phyloP scores from a whole-genome alignment of 192 early-diverging fungal species.

The Backusella tuberculispora region DNA sequence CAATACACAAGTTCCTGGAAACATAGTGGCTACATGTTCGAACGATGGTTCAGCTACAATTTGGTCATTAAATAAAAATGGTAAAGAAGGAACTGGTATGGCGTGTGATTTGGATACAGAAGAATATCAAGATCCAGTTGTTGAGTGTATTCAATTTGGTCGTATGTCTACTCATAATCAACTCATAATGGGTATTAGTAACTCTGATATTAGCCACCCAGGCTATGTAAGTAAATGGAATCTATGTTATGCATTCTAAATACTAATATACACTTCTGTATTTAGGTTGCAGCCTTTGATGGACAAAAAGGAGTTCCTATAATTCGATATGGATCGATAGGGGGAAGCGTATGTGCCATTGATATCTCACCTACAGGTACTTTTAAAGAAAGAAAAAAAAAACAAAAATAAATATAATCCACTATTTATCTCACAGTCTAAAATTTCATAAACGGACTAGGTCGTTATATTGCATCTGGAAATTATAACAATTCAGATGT shows the following conservation, averaged over 20 bases:
- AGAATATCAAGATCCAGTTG: not conserved
- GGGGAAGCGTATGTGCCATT: constrained; percentile 13
- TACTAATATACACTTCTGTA: not conserved
- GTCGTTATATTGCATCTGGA: constrained; percentile 22
- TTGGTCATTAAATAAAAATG: constrained; percentile 23
- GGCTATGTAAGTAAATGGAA: constrained; percentile 23
- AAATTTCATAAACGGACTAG: constrained; percentile 5
- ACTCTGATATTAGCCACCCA: not conserved
- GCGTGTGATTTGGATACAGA: not conserved
- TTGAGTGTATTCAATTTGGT: constrained; percentile 35
- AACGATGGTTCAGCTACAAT: constrained; percentile 22
- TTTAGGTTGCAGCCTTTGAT: constrained; percentile 19
- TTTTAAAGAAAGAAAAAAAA: not conserved
- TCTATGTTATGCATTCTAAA: not conserved
- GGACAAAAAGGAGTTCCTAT: not conserved
- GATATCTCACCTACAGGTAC: constrained; percentile 24
- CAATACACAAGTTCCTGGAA: not conserved
- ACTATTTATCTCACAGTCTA: not conserved
- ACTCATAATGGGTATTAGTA: constrained; percentile 20
- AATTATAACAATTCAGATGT: constrained; percentile 18
- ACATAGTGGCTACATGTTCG: constrained; percentile 18
- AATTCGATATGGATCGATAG: not conserved
- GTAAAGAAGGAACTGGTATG: constrained; percentile 15
- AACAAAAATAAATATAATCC: not conserved
- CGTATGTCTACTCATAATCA: not conserved